Evolutionary conservation across 2,329 filamentous ascomycete species (phyloP).

Genomic region (Dactylellina leptospora): DNA sequence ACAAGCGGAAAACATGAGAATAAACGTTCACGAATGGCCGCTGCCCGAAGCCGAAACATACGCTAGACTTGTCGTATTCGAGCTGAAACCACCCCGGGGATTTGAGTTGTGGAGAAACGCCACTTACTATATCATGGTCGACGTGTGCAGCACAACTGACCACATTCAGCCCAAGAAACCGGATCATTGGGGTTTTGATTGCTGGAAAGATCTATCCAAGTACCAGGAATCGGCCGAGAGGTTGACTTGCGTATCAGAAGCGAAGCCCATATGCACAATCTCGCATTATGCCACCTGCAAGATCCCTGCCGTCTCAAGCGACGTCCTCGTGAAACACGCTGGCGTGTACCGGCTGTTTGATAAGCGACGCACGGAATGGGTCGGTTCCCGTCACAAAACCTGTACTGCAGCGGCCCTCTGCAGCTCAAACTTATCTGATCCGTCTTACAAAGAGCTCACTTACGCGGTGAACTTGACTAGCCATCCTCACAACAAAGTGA

Average conservation of each 20-base stretch:
- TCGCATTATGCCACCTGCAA: background rate
- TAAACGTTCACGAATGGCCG: slow-evolving; percentile 68
- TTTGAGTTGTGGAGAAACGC: slow-evolving; percentile 53
- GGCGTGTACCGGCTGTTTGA: slow-evolving; percentile 19
- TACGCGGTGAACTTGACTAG: slow-evolving; percentile 54
- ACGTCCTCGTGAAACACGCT: slow-evolving; percentile 14
- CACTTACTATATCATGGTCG: slow-evolving; percentile 54
- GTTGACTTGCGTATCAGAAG: slow-evolving; percentile 3
- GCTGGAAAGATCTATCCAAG: background rate
- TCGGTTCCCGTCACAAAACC: slow-evolving; percentile 9
- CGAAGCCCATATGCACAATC: slow-evolving; percentile 13
- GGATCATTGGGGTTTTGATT: background rate
- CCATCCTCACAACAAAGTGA: slow-evolving; percentile 64
- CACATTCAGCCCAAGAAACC: background rate
- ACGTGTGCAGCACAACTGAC: slow-evolving; percentile 5
- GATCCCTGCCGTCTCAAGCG: slow-evolving; percentile 1
- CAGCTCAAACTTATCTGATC: slow-evolving; percentile 48
- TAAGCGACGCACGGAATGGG: background rate
- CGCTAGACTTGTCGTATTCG: slow-evolving; percentile 41
- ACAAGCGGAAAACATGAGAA: slow-evolving; percentile 61
- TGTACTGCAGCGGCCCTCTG: background rate
- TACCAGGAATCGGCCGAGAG: background rate
- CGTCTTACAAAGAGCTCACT: slow-evolving; percentile 55
- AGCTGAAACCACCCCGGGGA: slow-evolving; percentile 45
- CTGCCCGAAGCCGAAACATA: slow-evolving; percentile 59